These are phyloP conservation scores for Solanum chilense DNA, from an alignment of 257 asterid species.

Conservation along the genomic window DNA sequence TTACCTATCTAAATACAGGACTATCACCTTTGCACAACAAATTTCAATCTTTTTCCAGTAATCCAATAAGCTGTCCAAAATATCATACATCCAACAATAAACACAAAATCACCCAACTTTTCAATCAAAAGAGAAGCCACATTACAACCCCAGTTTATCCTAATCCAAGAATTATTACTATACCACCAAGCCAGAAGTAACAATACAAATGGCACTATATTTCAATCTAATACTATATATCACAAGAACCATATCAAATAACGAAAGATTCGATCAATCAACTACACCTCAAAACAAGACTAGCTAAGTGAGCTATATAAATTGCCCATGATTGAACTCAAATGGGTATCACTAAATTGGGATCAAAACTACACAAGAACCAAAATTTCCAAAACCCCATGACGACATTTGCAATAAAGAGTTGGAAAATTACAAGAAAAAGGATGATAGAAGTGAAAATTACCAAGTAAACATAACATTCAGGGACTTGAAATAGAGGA, in stretches of 20 bases:
- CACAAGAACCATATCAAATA: background rate
- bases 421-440: background rate
- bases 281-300: background rate
- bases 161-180: background rate
- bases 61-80: background rate
- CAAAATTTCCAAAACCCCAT: background rate
- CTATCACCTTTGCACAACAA: background rate
- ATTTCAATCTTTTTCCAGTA: background rate
- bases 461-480: conserved; percentile 89
- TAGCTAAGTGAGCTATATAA: background rate
- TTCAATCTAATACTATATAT: background rate
- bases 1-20: background rate
- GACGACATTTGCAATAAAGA: background rate
- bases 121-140: background rate
- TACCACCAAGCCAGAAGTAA: background rate
- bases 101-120: background rate
- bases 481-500: conserved; percentile 72
- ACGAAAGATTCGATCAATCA: background rate
- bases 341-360: background rate
- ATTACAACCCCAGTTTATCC: background rate
- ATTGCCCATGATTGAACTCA: background rate
- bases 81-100: background rate
- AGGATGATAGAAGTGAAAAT: background rate
- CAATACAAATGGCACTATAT: background rate
- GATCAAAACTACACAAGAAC: background rate